A percentile compares a stretch with the other conserved stretches of the same genome.
phyloP scores from a whole-genome alignment of 2,329 filamentous ascomycete genomes.

The Myotisia sp. region DNA sequence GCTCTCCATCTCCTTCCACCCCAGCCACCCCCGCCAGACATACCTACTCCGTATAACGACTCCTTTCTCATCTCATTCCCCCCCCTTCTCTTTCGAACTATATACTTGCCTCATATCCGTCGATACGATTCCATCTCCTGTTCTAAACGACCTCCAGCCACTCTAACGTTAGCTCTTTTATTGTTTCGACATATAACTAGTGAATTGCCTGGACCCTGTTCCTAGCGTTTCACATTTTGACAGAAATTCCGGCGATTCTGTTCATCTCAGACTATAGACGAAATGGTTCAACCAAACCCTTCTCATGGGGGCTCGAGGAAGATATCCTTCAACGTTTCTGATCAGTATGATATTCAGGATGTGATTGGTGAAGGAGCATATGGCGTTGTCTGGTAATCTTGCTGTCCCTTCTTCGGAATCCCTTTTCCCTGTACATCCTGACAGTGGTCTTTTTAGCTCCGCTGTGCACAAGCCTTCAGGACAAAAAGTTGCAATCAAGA shows the following conservation, averaged over 20 bases:
- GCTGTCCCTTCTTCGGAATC: neutral
- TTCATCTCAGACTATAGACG: constrained; percentile 1
- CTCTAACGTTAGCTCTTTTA: too few relatives aligned
- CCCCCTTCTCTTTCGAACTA: too few relatives aligned
- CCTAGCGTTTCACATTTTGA: neutral
- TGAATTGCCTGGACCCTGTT: neutral
- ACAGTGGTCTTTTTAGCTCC: constrained; percentile 45
- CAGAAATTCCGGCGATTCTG: constrained; percentile 2
- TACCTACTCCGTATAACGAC: too few relatives aligned
- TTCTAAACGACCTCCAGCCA: too few relatives aligned
- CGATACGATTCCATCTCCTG: too few relatives aligned
- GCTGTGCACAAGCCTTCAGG: constrained; percentile 95
- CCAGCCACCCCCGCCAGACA: too few relatives aligned
- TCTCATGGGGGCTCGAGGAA: constrained; percentile 55
- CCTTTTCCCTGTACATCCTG: neutral
- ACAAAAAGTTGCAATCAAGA: constrained; percentile 99
- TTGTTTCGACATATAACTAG: too few relatives aligned
- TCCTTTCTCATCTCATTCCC: too few relatives aligned
- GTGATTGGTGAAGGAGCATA: constrained; percentile 97
- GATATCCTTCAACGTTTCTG: constrained; percentile 99
- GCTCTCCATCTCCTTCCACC: too few relatives aligned
- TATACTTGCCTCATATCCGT: too few relatives aligned
- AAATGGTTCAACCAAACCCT: constrained; percentile 31
- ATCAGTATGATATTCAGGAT: constrained; percentile 99
- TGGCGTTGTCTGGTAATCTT: constrained; percentile 83